Base-by-base conservation (phyloP, 1,284 basidiomycete genomes). In the Sphagnurus paluster region DNA sequence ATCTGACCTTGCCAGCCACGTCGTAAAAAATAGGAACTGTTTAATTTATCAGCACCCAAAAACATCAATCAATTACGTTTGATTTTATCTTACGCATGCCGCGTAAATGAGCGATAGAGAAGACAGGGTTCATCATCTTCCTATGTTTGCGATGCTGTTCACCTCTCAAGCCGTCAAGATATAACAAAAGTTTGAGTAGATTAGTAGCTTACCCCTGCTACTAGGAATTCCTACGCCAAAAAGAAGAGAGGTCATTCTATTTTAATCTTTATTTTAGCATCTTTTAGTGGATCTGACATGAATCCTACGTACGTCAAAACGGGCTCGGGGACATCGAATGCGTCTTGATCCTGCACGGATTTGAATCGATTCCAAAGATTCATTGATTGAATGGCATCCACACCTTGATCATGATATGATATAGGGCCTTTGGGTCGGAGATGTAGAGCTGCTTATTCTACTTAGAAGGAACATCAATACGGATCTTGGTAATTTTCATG, bases 61-160 rank as follows among this genome's bases (percentile, higher is more conserved):
- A 26, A n/a, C n/a, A n/a, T n/a, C n/a, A n/a, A n/a, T n/a, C n/a
- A n/a, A n/a, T n/a, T 13, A 8, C 13, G 11, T 3, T 33, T 17
- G 20, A 21, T n/a, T n/a, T n/a, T 11, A 11, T 25, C 58, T 17
- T 36, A 60, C 58, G 41, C 59, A 75, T 62, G 8, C 59, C 52
- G 2, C 70, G 70, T 55, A 77, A 66, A 39, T 76, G 71, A 2
- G 61, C 58, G 3, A 62, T 64, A 1, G 72, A 73, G 54, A 79
- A 79, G 0, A 71, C 70, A 0, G 74, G 75, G 44, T 70, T 73
- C 20, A 79, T 57, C 56, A 77, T 65, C 53, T 75, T 75, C 4
- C 74, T 63, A 47, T 76, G 72, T 44, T 64, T 69, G 35, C 60
- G 62, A 53, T 76, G 74, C 17, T 67, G 64, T 20, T 70, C n/a